Evolutionary conservation across 2,329 filamentous ascomycete species (phyloP).

Genomic region (Plectosphaerella sp.): DNA sequence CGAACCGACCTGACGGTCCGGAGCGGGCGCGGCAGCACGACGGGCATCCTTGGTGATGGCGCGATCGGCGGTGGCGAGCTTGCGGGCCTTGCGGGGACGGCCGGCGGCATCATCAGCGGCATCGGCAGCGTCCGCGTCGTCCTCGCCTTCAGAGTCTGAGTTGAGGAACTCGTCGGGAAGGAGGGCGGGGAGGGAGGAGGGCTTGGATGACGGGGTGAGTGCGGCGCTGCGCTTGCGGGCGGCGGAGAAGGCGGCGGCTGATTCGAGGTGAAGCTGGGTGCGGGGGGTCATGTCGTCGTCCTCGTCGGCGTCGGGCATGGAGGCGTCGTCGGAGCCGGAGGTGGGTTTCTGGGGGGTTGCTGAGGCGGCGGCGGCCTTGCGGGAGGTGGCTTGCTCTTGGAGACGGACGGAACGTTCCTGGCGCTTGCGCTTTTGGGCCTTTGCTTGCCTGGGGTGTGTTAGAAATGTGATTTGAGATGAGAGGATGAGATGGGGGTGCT

Average conservation of each 20-base stretch:
- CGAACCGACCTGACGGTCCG: slow-evolving; percentile 44
- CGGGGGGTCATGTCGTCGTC: slow-evolving; percentile 13
- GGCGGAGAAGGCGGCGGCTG: slow-evolving; percentile 1
- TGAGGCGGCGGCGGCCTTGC: slow-evolving; percentile 28
- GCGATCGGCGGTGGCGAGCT: slow-evolving; percentile 34
- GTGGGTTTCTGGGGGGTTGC: background rate
- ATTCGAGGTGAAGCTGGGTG: slow-evolving; percentile 4
- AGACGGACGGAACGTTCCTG: slow-evolving; percentile 49
- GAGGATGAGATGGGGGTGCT: slow-evolving; percentile 13
- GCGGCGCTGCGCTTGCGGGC: background rate
- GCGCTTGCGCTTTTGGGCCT: slow-evolving; percentile 49
- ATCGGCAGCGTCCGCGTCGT: slow-evolving; percentile 20
- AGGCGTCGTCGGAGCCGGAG: slow-evolving; percentile 2
- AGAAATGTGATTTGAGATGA: background rate
- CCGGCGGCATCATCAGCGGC: slow-evolving; percentile 16
- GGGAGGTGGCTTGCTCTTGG: slow-evolving; percentile 49
- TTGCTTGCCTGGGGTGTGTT: slow-evolving; percentile 38
- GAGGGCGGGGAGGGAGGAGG: slow-evolving; percentile 31
- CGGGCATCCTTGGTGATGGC: slow-evolving; percentile 27
- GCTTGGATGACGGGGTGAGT: background rate
- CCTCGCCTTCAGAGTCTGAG: slow-evolving; percentile 37
- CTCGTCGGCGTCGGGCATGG: slow-evolving; percentile 12
- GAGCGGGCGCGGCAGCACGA: slow-evolving; percentile 10
- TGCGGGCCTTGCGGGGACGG: slow-evolving; percentile 35
- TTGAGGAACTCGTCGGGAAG: slow-evolving; percentile 53